These are phyloP conservation scores for Cucurbita maxima DNA, from an alignment of 306 rosid genomes.

Conservation along the genomic window DNA sequence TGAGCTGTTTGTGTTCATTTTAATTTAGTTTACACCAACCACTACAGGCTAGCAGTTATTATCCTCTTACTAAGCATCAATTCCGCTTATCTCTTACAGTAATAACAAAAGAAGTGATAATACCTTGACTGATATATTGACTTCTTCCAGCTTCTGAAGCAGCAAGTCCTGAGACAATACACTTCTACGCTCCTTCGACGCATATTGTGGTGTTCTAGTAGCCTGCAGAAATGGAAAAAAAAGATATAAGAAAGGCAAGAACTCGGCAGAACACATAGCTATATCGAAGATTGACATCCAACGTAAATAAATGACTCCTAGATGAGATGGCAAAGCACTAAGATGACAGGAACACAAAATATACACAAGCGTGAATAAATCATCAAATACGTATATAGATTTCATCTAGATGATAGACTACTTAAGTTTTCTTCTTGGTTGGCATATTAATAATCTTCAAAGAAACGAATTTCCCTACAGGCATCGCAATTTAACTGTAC, in stretches of 20 bases:
- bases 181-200: conserved; percentile 35
- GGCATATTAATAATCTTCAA: neutral
- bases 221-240: conserved; percentile 27
- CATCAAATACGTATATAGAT: neutral
- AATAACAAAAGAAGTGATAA: neutral
- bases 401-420: neutral
- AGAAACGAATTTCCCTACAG: neutral
- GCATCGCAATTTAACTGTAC: neutral
- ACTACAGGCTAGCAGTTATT: neutral
- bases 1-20: neutral
- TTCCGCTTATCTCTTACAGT: neutral
- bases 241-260: neutral
- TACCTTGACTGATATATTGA: conserved; percentile 76
- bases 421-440: neutral
- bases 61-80: neutral
- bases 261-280: neutral
- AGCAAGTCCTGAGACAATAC: conserved; percentile 34
- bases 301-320: neutral
- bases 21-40: neutral
- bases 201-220: conserved; percentile 31
- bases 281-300: neutral
- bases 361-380: neutral
- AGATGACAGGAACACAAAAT: neutral
- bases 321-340: neutral
- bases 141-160: conserved; percentile 69